phyloP scores from a whole-genome alignment of 306 rosid species.

The Corylus americana region DNA sequence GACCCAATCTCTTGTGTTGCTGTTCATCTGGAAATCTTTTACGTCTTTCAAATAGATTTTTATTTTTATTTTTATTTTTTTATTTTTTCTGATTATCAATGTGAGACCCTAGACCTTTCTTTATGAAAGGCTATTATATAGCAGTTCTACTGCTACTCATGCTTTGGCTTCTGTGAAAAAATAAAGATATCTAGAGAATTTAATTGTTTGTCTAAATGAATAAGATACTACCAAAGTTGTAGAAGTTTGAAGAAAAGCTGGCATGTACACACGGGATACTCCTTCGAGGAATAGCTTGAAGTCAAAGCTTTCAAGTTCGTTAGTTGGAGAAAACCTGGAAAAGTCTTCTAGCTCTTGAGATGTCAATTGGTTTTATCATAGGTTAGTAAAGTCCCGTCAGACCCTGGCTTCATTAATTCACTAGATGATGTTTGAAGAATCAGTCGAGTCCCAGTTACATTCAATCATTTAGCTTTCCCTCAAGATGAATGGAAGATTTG shows the following conservation, averaged over 20 bases:
- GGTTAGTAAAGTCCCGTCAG: conserved; percentile 1
- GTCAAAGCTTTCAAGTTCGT: neutral
- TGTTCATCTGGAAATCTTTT: neutral
- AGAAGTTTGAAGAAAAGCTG: neutral
- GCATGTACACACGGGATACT: neutral
- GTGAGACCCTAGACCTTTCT: neutral
- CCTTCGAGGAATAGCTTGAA: neutral
- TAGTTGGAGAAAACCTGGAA: neutral
- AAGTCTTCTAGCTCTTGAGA: neutral
- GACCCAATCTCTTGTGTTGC: no score
- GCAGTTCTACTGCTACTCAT: neutral
- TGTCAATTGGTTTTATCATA: neutral
- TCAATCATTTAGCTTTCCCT: neutral
- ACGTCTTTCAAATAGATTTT: neutral
- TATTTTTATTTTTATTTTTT: no score
- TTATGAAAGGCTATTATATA: neutral
- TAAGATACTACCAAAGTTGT: neutral
- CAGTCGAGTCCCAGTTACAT: neutral
- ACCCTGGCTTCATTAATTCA: neutral
- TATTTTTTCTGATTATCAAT: neutral
- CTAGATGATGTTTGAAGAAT: neutral
- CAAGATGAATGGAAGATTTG: neutral
- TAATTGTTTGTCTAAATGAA: neutral
- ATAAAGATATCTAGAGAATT: neutral
- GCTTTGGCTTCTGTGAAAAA: neutral